Percentiles rank a stretch among this genome's conserved stretches.
Evolutionary conservation across 768 basidiomycete species (phyloP).

Genomic region (Macrolepiota fuliginosa): DNA sequence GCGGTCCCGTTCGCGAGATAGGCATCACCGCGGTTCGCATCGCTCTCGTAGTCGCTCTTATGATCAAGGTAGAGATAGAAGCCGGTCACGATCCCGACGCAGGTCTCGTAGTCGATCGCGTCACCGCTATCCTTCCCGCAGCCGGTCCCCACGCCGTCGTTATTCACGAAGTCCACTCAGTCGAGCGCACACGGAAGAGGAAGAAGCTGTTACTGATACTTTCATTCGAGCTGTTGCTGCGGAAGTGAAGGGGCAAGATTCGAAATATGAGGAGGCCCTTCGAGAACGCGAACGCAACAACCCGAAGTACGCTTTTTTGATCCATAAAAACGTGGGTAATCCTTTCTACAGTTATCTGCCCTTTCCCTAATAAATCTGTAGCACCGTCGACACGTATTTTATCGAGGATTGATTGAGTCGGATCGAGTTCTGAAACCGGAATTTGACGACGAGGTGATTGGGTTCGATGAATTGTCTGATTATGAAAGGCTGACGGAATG

Average conservation of each 20-base stretch:
- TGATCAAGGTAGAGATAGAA: constrained; percentile 35
- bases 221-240: constrained; percentile 87
- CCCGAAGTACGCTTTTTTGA: constrained; percentile 79
- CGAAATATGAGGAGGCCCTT: constrained; percentile 71
- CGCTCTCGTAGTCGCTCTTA: constrained; percentile 51
- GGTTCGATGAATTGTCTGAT: background rate
- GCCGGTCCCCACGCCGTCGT: constrained; percentile 46
- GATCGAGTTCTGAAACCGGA: constrained; percentile 55
- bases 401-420: constrained; percentile 64
- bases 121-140: constrained; percentile 33
- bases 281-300: constrained; percentile 77
- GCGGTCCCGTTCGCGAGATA: constrained; percentile 36
- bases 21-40: constrained; percentile 36
- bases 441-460: constrained; percentile 75
- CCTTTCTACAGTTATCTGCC: constrained; percentile 3
- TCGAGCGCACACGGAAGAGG: constrained; percentile 48
- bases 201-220: constrained; percentile 71
- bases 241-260: constrained; percentile 80
- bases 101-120: constrained; percentile 32
- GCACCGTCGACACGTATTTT: constrained; percentile 73
- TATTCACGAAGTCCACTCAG: constrained; percentile 51
- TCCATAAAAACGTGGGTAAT: constrained; percentile 48
- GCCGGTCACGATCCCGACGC: constrained; percentile 38
- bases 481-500: background rate
- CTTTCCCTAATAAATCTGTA: constrained; percentile 23